phyloP scores from a whole-genome alignment of 768 basidiomycete genomes.

The Termitomyces sp. region DNA sequence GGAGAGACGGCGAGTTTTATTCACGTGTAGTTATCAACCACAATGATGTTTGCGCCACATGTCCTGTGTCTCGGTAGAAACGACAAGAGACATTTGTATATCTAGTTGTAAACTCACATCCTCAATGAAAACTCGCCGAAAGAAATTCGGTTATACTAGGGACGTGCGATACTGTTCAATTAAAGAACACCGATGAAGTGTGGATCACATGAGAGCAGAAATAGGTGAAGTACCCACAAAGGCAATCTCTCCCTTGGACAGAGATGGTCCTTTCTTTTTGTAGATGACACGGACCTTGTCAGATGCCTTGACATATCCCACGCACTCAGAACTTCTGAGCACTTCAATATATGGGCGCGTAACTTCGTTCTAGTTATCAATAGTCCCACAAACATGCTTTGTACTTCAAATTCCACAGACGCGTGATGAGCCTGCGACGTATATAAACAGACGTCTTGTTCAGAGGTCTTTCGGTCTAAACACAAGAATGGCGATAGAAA shows the following conservation, averaged over 20 bases:
- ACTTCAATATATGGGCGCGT: not conserved
- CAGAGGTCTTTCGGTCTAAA: not conserved
- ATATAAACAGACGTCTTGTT: not conserved
- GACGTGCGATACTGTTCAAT: not conserved
- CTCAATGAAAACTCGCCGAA: not conserved
- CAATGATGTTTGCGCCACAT: not conserved
- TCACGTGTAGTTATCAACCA: not conserved
- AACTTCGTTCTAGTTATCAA: not conserved
- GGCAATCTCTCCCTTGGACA: not conserved
- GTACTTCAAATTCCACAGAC: not conserved
- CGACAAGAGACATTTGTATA: not conserved
- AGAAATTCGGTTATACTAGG: not conserved
- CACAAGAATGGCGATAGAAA: conserved; percentile 1
- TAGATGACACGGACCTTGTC: not conserved
- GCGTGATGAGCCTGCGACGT: not conserved
- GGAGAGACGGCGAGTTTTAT: no score
- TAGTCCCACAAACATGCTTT: not conserved
- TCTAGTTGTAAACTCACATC: no score
- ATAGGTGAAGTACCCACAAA: not conserved
- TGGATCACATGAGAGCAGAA: not conserved
- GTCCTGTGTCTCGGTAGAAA: not conserved
- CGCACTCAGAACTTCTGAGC: not conserved
- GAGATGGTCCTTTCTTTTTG: not conserved
- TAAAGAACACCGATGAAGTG: not conserved
- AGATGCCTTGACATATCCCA: no score